Conservation (phyloP, 106 monocot genomes). For the Vanilla planifolia region DNA sequence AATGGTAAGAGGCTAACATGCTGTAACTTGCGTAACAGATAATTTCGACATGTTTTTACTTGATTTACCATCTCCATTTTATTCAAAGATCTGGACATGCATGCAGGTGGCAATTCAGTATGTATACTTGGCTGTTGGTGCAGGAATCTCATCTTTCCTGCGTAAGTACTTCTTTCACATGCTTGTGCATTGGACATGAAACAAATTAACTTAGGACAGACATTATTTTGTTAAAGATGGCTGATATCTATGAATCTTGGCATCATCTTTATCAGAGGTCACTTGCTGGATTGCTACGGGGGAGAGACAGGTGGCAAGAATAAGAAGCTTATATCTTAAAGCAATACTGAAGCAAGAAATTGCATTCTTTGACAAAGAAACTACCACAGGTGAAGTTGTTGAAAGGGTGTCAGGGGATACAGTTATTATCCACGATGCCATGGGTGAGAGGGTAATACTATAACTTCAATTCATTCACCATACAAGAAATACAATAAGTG, state of each 20-base stretch:
- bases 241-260: no score
- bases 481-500: background rate
- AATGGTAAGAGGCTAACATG: no score
- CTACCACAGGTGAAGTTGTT: slow-evolving; percentile 58
- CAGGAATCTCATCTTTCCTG: slow-evolving; percentile 39
- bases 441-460: slow-evolving; percentile 53
- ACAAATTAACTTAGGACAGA: no score
- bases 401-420: slow-evolving; percentile 71
- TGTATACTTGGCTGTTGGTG: slow-evolving; percentile 37
- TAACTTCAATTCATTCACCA: no score
- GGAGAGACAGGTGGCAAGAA: slow-evolving; percentile 56
- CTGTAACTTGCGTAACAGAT: no score
- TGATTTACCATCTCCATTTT: no score
- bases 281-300: slow-evolving; percentile 69
- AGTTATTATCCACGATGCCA: slow-evolving; percentile 68
- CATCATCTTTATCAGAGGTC: slow-evolving; percentile 41
- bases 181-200: no score
- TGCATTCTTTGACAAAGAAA: slow-evolving; percentile 70
- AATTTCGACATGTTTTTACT: no score
- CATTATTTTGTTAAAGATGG: no score
- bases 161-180: slow-evolving; percentile 36
- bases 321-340: slow-evolving; percentile 64
- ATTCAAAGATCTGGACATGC: background rate
- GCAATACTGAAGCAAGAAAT: slow-evolving; percentile 65
- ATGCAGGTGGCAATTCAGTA: slow-evolving; percentile 31